phyloP scores from a whole-genome alignment of 208 protist genomes.

The Lotmaria passim region DNA sequence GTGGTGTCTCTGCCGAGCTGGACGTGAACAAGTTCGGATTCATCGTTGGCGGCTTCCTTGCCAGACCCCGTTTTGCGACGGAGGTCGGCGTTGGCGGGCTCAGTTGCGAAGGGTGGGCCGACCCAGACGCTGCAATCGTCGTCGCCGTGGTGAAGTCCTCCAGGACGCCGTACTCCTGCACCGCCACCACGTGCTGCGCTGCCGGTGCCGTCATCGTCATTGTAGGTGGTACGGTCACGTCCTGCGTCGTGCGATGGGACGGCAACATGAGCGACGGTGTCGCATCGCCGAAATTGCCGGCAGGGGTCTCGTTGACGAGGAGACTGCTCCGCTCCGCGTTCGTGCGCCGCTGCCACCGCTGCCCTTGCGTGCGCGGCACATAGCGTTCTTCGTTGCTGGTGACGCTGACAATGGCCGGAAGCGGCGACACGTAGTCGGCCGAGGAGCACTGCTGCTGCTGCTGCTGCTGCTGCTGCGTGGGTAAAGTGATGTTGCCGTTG shows the following conservation, averaged over 20 bases:
- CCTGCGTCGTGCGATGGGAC: background rate
- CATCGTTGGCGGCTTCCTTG: slow-evolving; percentile 1
- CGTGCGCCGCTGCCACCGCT: slow-evolving; percentile 5
- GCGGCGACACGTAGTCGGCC: background rate
- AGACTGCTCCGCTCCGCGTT: background rate
- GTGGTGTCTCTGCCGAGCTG: background rate
- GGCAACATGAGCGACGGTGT: background rate
- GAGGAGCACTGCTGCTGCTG: too few species aligned
- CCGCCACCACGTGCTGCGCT: background rate
- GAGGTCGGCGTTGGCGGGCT: background rate
- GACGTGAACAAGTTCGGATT: slow-evolving; percentile 13
- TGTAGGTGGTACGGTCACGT: background rate
- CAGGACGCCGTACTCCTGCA: background rate
- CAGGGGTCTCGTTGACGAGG: background rate
- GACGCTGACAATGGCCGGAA: background rate
- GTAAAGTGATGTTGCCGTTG: background rate
- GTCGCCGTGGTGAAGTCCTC: background rate
- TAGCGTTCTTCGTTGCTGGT: background rate
- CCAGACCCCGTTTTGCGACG: background rate
- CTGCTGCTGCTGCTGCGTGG: too few species aligned
- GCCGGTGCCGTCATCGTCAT: background rate
- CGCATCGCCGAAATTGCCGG: background rate
- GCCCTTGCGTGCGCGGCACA: background rate
- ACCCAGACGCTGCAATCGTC: background rate
- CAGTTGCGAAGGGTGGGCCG: background rate